Conservation (phyloP, 148 eudicot species). For the Simmondsia chinensis region DNA sequence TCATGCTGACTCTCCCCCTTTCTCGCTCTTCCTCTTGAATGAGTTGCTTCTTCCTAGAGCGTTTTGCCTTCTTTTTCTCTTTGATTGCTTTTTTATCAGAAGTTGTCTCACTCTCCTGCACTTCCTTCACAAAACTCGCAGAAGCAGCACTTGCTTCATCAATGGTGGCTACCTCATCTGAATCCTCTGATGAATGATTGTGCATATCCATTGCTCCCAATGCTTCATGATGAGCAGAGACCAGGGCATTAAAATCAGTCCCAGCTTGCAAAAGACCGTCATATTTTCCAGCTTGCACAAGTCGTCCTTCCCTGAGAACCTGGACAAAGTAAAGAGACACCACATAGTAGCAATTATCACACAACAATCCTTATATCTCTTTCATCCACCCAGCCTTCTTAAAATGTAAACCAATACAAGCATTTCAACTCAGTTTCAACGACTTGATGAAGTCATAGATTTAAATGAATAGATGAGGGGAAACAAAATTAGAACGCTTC, state of each 20-base stretch:
- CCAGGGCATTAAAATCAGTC: conserved; percentile 69
- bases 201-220: conserved; percentile 79
- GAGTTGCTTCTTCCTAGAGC: conserved; percentile 84
- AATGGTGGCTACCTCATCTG: conserved; percentile 34
- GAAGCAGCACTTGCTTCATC: conserved; percentile 26
- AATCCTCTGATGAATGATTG: conserved; percentile 55
- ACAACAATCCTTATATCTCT: background rate
- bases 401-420: no score
- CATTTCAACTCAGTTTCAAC: no score
- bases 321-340: conserved; percentile 12
- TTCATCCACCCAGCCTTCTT: background rate
- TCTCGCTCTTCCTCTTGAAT: conserved; percentile 94
- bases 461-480: no score
- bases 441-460: no score
- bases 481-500: no score
- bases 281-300: conserved; percentile 85
- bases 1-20: conserved; percentile 80
- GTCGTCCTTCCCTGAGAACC: conserved; percentile 89
- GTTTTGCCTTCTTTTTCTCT: conserved; percentile 84
- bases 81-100: conserved; percentile 59
- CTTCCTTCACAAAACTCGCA: conserved; percentile 40
- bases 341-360: background rate
- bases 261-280: conserved; percentile 84
- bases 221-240: conserved; percentile 88
- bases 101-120: conserved; percentile 45